A percentile compares a stretch with the other conserved stretches of the same genome.
These are phyloP conservation scores for Lathyrus tuberosus DNA, from an alignment of 306 rosid genomes.

Conservation along the genomic window DNA sequence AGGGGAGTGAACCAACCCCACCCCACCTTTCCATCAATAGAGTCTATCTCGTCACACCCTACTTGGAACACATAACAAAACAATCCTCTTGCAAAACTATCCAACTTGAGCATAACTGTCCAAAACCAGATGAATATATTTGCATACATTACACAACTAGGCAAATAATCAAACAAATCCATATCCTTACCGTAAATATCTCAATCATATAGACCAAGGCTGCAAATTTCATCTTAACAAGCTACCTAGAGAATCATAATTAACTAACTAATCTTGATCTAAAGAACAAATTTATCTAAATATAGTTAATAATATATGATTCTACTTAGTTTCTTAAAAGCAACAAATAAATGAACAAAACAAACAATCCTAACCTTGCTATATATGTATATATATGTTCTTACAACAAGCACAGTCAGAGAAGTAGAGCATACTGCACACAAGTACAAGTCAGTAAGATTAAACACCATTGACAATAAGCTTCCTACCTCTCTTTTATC, in stretches of 20 bases:
- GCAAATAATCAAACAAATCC: conserved; percentile 33
- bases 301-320: not conserved
- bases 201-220: not conserved
- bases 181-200: conserved; percentile 36
- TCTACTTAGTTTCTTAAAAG: not conserved
- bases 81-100: conserved; percentile 22
- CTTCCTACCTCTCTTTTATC: not conserved
- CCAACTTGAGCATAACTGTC: conserved; percentile 24
- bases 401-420: conserved; percentile 48
- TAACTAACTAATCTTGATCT: not conserved
- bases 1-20: conserved; percentile 45
- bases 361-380: conserved; percentile 37
- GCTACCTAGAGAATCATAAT: conserved; percentile 23
- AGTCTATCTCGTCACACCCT: conserved; percentile 4
- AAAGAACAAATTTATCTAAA: conserved; percentile 28
- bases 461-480: not conserved
- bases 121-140: conserved; percentile 9
- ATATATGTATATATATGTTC: conserved; percentile 20
- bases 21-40: conserved; percentile 27
- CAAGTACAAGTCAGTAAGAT: conserved; percentile 42
- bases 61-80: not conserved
- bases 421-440: conserved; percentile 43
- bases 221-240: conserved; percentile 20
- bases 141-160: not conserved
- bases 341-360: conserved; percentile 37